Evolutionary conservation across 257 asterid species (phyloP).

Genomic region (Fraxinus americana): DNA sequence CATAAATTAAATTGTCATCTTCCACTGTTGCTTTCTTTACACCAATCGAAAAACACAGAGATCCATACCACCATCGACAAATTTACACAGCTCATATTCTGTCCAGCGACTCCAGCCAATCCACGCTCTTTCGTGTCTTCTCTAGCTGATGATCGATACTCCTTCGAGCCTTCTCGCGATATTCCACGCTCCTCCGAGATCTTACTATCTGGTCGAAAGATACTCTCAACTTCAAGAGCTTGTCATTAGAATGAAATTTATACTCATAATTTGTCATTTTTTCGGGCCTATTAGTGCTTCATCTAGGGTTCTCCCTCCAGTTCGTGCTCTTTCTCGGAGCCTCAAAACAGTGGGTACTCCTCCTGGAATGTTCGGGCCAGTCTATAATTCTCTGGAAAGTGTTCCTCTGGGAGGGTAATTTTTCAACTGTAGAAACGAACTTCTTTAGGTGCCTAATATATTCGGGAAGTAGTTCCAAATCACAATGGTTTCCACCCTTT

Average conservation of each 20-base stretch:
- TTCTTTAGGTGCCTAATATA: constrained; percentile 61
- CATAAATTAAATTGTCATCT: constrained; percentile 22
- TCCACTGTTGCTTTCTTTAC: constrained; percentile 1
- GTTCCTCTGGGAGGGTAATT: constrained; percentile 45
- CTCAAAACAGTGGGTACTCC: constrained; percentile 43
- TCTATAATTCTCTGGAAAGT: constrained; percentile 42
- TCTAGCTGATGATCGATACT: constrained; percentile 57
- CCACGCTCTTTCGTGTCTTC: constrained; percentile 54
- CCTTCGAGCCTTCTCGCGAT: constrained; percentile 47
- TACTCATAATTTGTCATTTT: constrained; percentile 37
- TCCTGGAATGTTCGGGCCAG: constrained; percentile 43
- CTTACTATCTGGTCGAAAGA: constrained; percentile 48
- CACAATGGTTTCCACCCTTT: constrained; percentile 62
- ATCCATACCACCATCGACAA: not conserved
- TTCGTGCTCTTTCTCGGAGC: constrained; percentile 57
- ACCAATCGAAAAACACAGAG: constrained; percentile 22
- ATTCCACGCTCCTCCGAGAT: constrained; percentile 58
- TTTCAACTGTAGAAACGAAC: constrained; percentile 52
- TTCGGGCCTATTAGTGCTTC: constrained; percentile 47
- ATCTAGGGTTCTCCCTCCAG: constrained; percentile 56
- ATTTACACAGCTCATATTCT: constrained; percentile 44
- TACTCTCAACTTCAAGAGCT: constrained; percentile 44
- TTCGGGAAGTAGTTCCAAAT: constrained; percentile 57
- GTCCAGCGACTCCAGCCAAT: constrained; percentile 68
- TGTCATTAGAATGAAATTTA: constrained; percentile 42